Evolutionary conservation across 768 basidiomycete genomes (phyloP), one percentile per base, ranked within the genome.

Genomic region (Panaeolus papilionaceus): DNA sequence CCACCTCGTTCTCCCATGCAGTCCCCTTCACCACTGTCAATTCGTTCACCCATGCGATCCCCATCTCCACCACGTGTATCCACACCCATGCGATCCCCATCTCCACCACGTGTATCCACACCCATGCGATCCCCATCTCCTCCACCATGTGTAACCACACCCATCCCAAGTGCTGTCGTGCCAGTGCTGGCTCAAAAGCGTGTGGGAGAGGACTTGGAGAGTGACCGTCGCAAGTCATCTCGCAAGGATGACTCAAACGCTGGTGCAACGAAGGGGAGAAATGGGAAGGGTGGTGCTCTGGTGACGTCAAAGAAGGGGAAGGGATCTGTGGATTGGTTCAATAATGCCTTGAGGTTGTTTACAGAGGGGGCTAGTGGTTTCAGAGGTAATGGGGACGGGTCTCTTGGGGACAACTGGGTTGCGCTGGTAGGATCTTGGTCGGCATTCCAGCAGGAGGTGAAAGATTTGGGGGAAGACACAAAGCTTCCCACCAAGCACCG

Each of bases 151-250:
- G n/a, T n/a, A n/a, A n/a, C n/a, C n/a, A n/a, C n/a, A n/a, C n/a
- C n/a, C n/a, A n/a, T n/a, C n/a, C n/a, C n/a, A n/a, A n/a, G n/a
- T n/a, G n/a, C n/a, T n/a, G n/a, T n/a, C n/a, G n/a, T n/a, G n/a
- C n/a, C n/a, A n/a, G n/a, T n/a, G n/a, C n/a, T 23, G 23, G 1
- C 23, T 23, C 23, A 23, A 23, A 23, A 23, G 1, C 23, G 1
- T 1, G 23, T 23, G 23, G 23, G 23, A 23, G 23, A 23, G 23
- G 23, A 23, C 1, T 1, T 23, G 1, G 23, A 23, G 1, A 23
- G 23, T 71, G 14, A 65, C 69, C 38, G 61, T 40, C 7, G 70
- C 68, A 18, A 68, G 70, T 4, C 70, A 68, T 9, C 66, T 65
- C 33, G 23, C 23, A 23, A 23, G 8, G 38, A 39, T 39, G 38